Evolutionary conservation across 192 early-diverging fungal genomes (phyloP), one percentile per base, ranked within the genome.

Genomic region (Mortierella alpina): DNA sequence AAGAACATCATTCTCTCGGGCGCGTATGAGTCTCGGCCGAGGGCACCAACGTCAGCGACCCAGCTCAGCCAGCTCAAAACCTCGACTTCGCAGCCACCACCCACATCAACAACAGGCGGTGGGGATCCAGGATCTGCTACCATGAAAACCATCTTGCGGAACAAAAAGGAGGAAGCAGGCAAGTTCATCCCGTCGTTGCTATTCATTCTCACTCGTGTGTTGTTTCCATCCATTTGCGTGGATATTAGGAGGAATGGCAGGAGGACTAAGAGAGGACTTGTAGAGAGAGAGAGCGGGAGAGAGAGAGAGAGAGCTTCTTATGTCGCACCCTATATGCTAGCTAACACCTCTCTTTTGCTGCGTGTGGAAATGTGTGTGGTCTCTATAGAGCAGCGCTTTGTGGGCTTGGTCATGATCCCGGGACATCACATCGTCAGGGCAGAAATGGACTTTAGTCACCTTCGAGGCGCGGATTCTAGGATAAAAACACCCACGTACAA

Each of bases 341-440:
- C 31, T 31, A 31, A 31, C 31, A 31, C 1, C 18, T 18, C 42
- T 31, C 46, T 54, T 65, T 52, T 48, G 53, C 47, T 42, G 20
- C 15, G 13, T 11, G 52, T 46, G n/a, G 10, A 14, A 13, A 50
- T 50, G 50, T 50, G 12, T 10, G 15, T n/a, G n/a, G n/a, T 6
- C 12, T 46, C 45, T 48, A 20, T 67, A 62, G 62, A 66, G 63
- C 72, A 46, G 56, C 40, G 63, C 53, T 87, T 90, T 58, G 91
- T 94, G 15, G 93, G 93, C 5, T 61, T 93, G 48, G 83, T 93
- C 55, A 93, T 94, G 93, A 89, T 94, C 14, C 93, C 93, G 12
- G 93, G 93, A 52, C 87, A 88, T 42, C 91, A 93, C 69, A 59
- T 93, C 10, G 82, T 92, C 17, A 89, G 86, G 42, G 78, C 84